Evolutionary conservation across 1,284 basidiomycete genomes (phyloP).

Genomic region (Austroboletus novae-zelandiae): DNA sequence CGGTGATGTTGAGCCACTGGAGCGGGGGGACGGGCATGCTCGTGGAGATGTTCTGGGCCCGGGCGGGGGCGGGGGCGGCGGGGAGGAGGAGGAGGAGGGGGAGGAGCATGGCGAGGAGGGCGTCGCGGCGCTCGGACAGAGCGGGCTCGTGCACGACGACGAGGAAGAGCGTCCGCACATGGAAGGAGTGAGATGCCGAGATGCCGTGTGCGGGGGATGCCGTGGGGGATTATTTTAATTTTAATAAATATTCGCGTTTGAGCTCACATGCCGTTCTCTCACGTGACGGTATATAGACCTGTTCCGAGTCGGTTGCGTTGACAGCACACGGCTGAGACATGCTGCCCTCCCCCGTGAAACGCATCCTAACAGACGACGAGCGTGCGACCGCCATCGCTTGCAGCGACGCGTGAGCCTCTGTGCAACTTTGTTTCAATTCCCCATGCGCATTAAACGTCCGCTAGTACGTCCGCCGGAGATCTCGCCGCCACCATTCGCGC

Average conservation of each 20-base stretch:
- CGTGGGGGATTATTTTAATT: too few relatives aligned
- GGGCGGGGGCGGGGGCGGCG: not conserved
- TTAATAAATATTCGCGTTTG: too few relatives aligned
- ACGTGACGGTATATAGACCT: constrained; percentile 6
- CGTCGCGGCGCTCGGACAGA: constrained; percentile 18
- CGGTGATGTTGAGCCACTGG: constrained; percentile 73
- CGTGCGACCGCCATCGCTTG: constrained; percentile 34
- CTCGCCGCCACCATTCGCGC: constrained; percentile 32
- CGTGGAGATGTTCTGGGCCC: constrained; percentile 34
- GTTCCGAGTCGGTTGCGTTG: not conserved
- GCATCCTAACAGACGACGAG: constrained; percentile 41
- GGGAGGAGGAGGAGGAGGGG: not conserved
- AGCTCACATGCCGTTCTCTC: not conserved
- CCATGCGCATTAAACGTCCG: constrained; percentile 5
- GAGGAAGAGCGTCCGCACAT: constrained; percentile 12
- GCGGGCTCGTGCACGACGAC: constrained; percentile 21
- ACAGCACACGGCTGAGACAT: not conserved
- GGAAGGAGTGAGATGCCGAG: constrained; percentile 16
- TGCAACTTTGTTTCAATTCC: constrained; percentile 5
- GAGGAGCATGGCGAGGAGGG: constrained; percentile 1
- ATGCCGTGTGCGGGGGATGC: constrained; percentile 10
- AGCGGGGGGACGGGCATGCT: constrained; percentile 47
- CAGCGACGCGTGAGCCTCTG: constrained; percentile 21
- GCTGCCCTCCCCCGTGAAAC: constrained; percentile 36
- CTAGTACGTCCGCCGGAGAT: constrained; percentile 21